Evolutionary conservation across 2,329 filamentous ascomycete species (phyloP).

Genomic region (Pseudodiploospora longispora): DNA sequence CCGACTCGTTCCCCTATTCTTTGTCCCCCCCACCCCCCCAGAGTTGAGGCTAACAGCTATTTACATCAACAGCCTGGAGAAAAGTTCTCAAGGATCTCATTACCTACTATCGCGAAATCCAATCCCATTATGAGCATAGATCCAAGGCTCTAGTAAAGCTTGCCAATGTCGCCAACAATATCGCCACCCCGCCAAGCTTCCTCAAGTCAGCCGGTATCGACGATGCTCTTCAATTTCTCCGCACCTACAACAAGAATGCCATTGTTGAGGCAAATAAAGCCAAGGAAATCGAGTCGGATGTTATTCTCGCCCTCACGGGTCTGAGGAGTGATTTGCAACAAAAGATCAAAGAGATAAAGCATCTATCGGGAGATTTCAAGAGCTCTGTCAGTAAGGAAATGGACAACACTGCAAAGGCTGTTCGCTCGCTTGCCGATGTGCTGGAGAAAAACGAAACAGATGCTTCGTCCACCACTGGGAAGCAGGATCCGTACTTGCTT

Average conservation of each 20-base stretch:
- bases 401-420: constrained; percentile 70
- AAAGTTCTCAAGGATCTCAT: constrained; percentile 94
- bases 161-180: constrained; percentile 77
- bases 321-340: constrained; percentile 81
- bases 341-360: constrained; percentile 98
- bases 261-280: constrained; percentile 80
- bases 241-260: constrained; percentile 73
- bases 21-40: not conserved
- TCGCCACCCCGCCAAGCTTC: constrained; percentile 65
- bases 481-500: constrained; percentile 86
- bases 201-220: constrained; percentile 75
- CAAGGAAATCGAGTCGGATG: constrained; percentile 81
- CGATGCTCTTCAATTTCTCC: constrained; percentile 74
- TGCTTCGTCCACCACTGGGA: constrained; percentile 63
- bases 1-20: too few relatives aligned
- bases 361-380: constrained; percentile 88
- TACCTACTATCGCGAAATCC: constrained; percentile 85
- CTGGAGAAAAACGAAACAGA: constrained; percentile 75
- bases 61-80: constrained; percentile 62
- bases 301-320: constrained; percentile 78
- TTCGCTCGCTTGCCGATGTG: constrained; percentile 73
- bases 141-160: constrained; percentile 77
- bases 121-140: constrained; percentile 78
- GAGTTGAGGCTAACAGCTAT: constrained; percentile 1
- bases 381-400: constrained; percentile 95